Base-by-base conservation (phyloP, 1,139 yeast genomes). In the Pichia kudriavzevii region DNA sequence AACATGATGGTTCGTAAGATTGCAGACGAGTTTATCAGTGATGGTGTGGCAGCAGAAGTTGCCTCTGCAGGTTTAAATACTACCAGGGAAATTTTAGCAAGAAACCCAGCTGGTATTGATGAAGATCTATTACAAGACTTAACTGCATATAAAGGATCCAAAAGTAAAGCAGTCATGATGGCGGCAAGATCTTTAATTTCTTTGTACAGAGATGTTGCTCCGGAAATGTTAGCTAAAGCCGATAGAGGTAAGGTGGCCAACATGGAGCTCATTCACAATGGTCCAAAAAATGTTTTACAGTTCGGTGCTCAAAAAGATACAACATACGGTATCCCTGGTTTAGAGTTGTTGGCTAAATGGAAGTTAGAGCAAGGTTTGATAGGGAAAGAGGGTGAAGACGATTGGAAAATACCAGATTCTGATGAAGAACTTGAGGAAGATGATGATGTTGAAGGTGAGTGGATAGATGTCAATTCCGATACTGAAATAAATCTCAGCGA, bases 11-110 rank as follows among this genome's bases (percentile, higher is more conserved):
- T 91, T 8, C 73, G 95, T 41, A 91, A 88, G 56, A 79, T 91
- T 49, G 97, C 98, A 2, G 94, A 91, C 60, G 98, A 93, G 60
- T 91, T 91, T 53, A 96, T 91, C 30, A 83, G 95, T 49, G 97
- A 91, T 55, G 98, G 98, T 66, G 98, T 91, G 26, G 87, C 97
- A 9, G 79, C 95, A 17, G 96, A 91, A 61, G 98, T 88, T 38
- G 96, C 97, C 10, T 87, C 96, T 33, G 97, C 97, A 4, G 99
- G 99, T 52, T 68, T 91, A 45, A 91, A 91, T 59, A 84, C 97
- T 5, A 88, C 91, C 42, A 69, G 97, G 48, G 98, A 91, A 60
- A 84, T 91, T 41, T 70, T 91, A 44, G 63, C 95, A 2, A 79
- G 98, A 65, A 93, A 94, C 8, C 97, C 98, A 13, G 67, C 91